phyloP scores from a whole-genome alignment of 257 asterid species.

The Solanum pennellii region DNA sequence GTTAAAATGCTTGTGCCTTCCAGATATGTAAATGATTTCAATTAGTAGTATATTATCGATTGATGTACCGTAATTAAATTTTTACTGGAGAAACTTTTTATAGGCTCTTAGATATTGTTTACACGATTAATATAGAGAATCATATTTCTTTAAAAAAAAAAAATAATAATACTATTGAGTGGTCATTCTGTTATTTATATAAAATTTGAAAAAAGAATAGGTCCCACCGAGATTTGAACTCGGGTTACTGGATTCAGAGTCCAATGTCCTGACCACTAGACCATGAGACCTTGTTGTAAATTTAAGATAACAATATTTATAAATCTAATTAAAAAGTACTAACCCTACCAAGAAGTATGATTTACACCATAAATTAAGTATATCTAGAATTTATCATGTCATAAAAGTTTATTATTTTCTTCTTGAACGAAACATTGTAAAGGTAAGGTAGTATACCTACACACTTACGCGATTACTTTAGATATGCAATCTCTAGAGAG shows the following conservation, averaged over 20 bases:
- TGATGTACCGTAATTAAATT: not conserved
- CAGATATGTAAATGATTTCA: not conserved
- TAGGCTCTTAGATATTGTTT: not conserved
- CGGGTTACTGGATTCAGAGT: slow-evolving; percentile 47
- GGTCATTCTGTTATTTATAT: not conserved
- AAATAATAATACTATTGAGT: not conserved
- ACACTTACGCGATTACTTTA: no score
- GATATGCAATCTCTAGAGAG: not conserved
- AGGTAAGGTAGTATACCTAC: not conserved
- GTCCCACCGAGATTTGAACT: slow-evolving; percentile 22
- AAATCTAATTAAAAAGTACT: not conserved
- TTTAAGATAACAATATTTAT: not conserved
- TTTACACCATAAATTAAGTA: not conserved
- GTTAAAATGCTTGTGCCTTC: not conserved
- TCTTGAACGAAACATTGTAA: not conserved
- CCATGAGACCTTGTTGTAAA: slow-evolving; percentile 12
- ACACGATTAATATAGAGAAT: not conserved
- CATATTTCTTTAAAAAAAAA: not conserved
- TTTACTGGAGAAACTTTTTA: not conserved
- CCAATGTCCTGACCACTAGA: slow-evolving; percentile 41
- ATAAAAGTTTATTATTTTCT: not conserved
- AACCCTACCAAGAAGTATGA: not conserved
- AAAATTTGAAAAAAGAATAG: not conserved
- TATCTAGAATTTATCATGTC: not conserved
- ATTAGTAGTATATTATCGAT: not conserved